phyloP scores from a whole-genome alignment of 345 rosid species.

The Clarkia xantiana region DNA sequence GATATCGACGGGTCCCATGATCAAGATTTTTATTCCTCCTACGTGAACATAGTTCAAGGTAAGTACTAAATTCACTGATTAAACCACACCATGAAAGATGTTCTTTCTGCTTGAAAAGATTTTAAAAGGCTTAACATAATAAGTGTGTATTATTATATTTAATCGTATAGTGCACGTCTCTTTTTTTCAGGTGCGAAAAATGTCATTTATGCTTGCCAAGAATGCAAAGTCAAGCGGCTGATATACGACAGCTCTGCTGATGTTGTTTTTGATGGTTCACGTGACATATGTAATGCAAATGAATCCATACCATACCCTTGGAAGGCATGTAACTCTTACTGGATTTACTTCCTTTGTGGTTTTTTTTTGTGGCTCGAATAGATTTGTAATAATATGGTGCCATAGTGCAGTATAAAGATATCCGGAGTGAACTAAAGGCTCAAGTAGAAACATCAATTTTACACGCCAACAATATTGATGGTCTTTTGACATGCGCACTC shows the following conservation, averaged over 20 bases:
- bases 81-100: not conserved
- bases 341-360: conserved; percentile 9
- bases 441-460: conserved; percentile 75
- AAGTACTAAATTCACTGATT: conserved; percentile 1
- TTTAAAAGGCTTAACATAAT: not conserved
- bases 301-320: conserved; percentile 49
- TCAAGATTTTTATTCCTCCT: conserved; percentile 36
- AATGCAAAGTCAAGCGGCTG: conserved; percentile 63
- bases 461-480: conserved; percentile 58
- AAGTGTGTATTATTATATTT: not conserved
- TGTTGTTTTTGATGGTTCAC: conserved; percentile 71
- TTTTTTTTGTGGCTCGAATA: not conserved
- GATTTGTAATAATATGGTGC: conserved; percentile 8
- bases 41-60: conserved; percentile 80
- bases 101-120: not conserved
- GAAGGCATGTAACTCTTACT: conserved; percentile 29
- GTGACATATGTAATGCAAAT: conserved; percentile 44
- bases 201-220: conserved; percentile 63
- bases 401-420: conserved; percentile 44
- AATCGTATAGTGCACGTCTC: not conserved
- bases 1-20: conserved; percentile 35
- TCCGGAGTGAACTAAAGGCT: conserved; percentile 70
- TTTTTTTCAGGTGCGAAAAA: conserved; percentile 54
- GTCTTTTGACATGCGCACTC: conserved; percentile 81
- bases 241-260: conserved; percentile 77